These are phyloP conservation scores for Coniophora puteana DNA, from an alignment of 1,284 basidiomycete species.

Conservation along the genomic window DNA sequence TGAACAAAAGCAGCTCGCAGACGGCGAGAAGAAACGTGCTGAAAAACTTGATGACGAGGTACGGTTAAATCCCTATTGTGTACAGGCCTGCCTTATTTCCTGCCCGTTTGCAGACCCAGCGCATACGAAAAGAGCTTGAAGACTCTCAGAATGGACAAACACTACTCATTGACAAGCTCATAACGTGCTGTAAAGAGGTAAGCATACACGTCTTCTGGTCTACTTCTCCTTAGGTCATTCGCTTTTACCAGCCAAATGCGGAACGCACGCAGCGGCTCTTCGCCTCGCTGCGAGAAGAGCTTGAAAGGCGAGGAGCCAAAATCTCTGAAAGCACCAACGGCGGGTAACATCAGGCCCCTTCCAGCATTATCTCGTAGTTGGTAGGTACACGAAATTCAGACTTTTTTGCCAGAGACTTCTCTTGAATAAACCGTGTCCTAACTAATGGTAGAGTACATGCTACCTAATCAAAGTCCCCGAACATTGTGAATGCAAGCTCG, in stretches of 20 bases:
- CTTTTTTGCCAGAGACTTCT: not conserved
- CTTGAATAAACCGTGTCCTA: not conserved
- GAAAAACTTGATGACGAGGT: conserved; percentile 73
- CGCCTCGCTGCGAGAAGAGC: conserved; percentile 72
- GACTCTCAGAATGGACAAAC: conserved; percentile 71
- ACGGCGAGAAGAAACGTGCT: conserved; percentile 64
- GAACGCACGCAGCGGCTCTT: conserved; percentile 77
- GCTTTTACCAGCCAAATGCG: conserved; percentile 61
- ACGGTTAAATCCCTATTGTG: conserved; percentile 13
- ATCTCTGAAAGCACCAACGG: conserved; percentile 44
- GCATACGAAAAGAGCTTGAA: conserved; percentile 69
- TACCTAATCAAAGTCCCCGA: too few relatives aligned
- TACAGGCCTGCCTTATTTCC: conserved; percentile 10
- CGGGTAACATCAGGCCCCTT: too few relatives aligned
- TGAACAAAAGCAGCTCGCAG: conserved; percentile 76
- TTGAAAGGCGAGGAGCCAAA: conserved; percentile 61
- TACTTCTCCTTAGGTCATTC: conserved; percentile 21
- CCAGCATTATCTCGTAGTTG: too few relatives aligned
- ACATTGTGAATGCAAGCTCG: too few relatives aligned
- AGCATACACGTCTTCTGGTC: conserved; percentile 20
- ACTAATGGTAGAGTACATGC: too few relatives aligned
- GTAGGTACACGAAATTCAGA: too few relatives aligned
- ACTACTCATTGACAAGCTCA: conserved; percentile 73
- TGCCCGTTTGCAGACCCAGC: conserved; percentile 48
- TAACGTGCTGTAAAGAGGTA: conserved; percentile 81